Base-by-base conservation (phyloP, 2,329 filamentous ascomycete species). In the Huntiella omanensis region DNA sequence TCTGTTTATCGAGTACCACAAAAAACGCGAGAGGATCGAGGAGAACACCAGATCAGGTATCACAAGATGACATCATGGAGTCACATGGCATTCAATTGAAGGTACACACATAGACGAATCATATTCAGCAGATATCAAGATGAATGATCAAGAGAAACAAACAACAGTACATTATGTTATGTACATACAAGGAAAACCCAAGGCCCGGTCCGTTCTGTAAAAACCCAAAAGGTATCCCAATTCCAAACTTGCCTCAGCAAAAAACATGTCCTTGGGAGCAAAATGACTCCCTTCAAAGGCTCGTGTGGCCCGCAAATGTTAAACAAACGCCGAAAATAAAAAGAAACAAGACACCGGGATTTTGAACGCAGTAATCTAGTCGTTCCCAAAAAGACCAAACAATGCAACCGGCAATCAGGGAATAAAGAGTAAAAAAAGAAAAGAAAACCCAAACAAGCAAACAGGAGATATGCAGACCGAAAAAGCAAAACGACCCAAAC, bases 321-420 rank as follows among this genome's bases (percentile, higher is more conserved):
- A 41, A 33, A 39, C 11, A 19, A 15, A 17, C 10, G 19, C 37
- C 37, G 10, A 39, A 39, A 39, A 39, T 36, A 36, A 16, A 43
- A 37, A 44, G 32, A 33, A 43, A 43, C 19, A 32, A 43, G 36
- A 37, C 12, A 13, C 42, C 15, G 22, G 33, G 15, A n/a, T n/a
- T 35, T 19, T 5, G 11, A 28, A 28, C 22, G 22, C 22, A 28
- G 22, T 28, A 28, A 28, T 32, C 15, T 22, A 41, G 40, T 41
- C 40, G 22, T 41, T 41, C 19, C 40, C 40, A 22, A 41, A 41
- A 11, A 41, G 28, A 28, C 22, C 22, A 15, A 39, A 46, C 22
- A 19, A 32, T 32, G 17, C 19, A 39, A 37, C 33, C 43, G 28
- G 28, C 15, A 35, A 22, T 28, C 11, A 41, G 17, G 17, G 15